Conservation (phyloP, 23 red algal species). For the Gracilariopsis chorda region DNA sequence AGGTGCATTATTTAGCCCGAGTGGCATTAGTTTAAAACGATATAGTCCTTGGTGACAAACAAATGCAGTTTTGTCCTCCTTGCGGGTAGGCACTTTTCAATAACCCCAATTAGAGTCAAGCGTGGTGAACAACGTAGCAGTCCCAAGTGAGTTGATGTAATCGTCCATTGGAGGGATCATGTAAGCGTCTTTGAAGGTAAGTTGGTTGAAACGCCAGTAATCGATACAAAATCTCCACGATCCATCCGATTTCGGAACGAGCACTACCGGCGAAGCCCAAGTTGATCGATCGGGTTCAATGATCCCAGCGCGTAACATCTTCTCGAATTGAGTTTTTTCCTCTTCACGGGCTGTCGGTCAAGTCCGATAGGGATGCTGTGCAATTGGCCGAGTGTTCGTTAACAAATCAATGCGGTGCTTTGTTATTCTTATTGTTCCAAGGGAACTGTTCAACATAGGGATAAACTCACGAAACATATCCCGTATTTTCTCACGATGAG, state of each 20-base stretch:
- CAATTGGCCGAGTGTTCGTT: background rate
- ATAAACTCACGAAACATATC: background rate
- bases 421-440: background rate
- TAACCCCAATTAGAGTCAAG: background rate
- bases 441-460: background rate
- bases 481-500: too few relatives aligned
- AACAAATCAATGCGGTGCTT: background rate
- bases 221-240: background rate
- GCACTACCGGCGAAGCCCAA: slow-evolving; percentile 32
- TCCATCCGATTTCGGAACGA: slow-evolving; percentile 25
- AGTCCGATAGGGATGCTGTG: background rate
- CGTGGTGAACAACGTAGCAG: background rate
- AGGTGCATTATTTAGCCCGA: slow-evolving; percentile 28
- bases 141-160: background rate
- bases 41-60: background rate
- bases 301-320: background rate
- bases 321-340: background rate
- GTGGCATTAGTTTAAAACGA: slow-evolving; percentile 23
- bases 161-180: slow-evolving; percentile 25
- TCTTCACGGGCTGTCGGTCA: background rate
- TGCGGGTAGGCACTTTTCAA: background rate
- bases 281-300: background rate
- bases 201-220: slow-evolving; percentile 3
- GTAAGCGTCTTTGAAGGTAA: slow-evolving; percentile 6
- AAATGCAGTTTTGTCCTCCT: slow-evolving; percentile 13